Evolutionary conservation across 225 moss, liverwort and hornwort species (phyloP).

Genomic region (Rhytidiadelphus loreus): DNA sequence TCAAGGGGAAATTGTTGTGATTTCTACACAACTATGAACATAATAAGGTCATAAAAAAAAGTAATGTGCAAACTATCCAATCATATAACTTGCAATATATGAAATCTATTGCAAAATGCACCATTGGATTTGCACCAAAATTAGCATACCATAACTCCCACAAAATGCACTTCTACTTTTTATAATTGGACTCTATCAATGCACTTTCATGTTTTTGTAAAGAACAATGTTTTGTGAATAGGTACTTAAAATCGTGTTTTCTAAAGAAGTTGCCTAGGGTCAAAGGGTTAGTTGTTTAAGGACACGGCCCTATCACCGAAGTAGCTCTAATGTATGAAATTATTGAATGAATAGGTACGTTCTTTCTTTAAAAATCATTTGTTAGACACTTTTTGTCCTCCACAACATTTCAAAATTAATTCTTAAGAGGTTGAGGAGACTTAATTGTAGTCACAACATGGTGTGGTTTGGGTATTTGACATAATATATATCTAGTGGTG

Average conservation of each 20-base stretch:
- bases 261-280: rapidly evolving
- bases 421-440: background rate
- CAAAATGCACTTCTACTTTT: background rate
- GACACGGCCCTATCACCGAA: rapidly evolving
- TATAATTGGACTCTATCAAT: background rate
- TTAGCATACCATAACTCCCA: rapidly evolving
- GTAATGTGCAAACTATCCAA: background rate
- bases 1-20: background rate
- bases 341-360: background rate
- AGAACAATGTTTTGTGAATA: background rate
- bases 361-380: background rate
- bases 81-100: background rate
- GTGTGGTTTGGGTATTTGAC: background rate
- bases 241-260: rapidly evolving
- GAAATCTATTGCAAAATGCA: background rate
- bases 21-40: background rate
- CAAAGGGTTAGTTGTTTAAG: background rate
- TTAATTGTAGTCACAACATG: background rate
- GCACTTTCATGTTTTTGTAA: background rate
- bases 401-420: background rate
- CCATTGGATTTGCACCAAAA: background rate
- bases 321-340: background rate
- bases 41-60: rapidly evolving
- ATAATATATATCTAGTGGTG: too few species aligned
- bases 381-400: background rate